These are phyloP conservation scores for Dactylonectria estremocensis DNA, from an alignment of 2,329 filamentous ascomycete species.

Conservation along the genomic window DNA sequence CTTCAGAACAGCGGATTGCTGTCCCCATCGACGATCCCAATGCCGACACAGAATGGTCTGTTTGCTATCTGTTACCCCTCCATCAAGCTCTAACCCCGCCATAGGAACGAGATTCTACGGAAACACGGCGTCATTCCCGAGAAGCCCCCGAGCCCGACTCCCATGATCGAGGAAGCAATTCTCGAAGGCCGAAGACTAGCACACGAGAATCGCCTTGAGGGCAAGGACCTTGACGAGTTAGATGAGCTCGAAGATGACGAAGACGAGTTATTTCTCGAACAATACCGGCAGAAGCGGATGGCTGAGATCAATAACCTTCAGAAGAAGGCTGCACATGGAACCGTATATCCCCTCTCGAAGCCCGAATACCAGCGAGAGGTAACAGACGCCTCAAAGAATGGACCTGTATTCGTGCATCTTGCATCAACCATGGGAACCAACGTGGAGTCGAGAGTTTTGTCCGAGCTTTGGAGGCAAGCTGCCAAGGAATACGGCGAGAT, in stretches of 20 bases:
- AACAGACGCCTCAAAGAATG: constrained; percentile 86
- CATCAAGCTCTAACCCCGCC: constrained; percentile 48
- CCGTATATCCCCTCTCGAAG: constrained; percentile 94
- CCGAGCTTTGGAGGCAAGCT: constrained; percentile 88
- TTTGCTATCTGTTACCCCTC: constrained; percentile 57
- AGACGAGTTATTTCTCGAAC: constrained; percentile 91
- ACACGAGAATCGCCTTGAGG: constrained; percentile 92
- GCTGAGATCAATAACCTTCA: constrained; percentile 83
- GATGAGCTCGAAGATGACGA: constrained; percentile 96
- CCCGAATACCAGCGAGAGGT: constrained; percentile 93
- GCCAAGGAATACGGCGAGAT: constrained; percentile 91
- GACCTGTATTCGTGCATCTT: constrained; percentile 82
- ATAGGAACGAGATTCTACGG: constrained; percentile 97
- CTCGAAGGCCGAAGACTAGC: constrained; percentile 86
- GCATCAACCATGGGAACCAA: constrained; percentile 85
- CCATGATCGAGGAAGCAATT: constrained; percentile 95
- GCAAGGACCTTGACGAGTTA: constrained; percentile 94
- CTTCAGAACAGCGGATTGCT: constrained; percentile 74
- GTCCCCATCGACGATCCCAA: constrained; percentile 97
- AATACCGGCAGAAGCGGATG: constrained; percentile 90
- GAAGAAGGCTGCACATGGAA: constrained; percentile 85
- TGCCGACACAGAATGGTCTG: constrained; percentile 95
- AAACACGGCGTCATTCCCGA: constrained; percentile 98
- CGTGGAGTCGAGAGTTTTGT: constrained; percentile 85
- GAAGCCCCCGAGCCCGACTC: constrained; percentile 94